Evolutionary conservation across 371 early-diverging fungal species (phyloP).

Genomic region (Dichotomocladium elegans): DNA sequence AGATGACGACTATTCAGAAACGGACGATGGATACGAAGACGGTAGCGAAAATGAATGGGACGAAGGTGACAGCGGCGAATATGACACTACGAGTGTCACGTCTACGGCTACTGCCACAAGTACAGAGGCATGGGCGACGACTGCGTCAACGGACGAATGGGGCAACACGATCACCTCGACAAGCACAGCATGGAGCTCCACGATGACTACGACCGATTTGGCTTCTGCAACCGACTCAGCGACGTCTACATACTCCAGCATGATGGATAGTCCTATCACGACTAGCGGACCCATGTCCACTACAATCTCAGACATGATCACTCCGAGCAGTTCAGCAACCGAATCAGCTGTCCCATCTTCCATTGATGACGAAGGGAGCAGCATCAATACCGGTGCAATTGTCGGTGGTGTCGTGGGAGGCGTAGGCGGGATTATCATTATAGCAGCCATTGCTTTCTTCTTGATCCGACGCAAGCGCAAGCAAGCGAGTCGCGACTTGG

Average conservation of each 20-base stretch:
- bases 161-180: constrained; percentile 2
- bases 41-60: background rate
- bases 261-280: too few relatives aligned
- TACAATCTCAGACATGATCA: background rate
- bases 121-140: constrained; percentile 1
- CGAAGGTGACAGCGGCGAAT: background rate
- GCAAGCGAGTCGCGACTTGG: background rate
- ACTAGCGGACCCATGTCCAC: too few relatives aligned
- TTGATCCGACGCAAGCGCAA: constrained; percentile 15
- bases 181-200: background rate
- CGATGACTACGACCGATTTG: background rate
- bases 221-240: background rate
- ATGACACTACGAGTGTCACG: background rate
- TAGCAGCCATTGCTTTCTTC: constrained; percentile 13
- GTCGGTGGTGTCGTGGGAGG: constrained; percentile 14
- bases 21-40: background rate
- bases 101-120: background rate
- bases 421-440: constrained; percentile 8
- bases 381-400: constrained; percentile 6
- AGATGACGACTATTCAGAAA: background rate
- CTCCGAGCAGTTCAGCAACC: background rate
- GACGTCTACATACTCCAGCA: too few relatives aligned
- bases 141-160: constrained; percentile 1
- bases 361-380: background rate
- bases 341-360: background rate